Base-by-base conservation (phyloP, 495 filamentous ascomycete genomes). In the Penicillium samsonianum region DNA sequence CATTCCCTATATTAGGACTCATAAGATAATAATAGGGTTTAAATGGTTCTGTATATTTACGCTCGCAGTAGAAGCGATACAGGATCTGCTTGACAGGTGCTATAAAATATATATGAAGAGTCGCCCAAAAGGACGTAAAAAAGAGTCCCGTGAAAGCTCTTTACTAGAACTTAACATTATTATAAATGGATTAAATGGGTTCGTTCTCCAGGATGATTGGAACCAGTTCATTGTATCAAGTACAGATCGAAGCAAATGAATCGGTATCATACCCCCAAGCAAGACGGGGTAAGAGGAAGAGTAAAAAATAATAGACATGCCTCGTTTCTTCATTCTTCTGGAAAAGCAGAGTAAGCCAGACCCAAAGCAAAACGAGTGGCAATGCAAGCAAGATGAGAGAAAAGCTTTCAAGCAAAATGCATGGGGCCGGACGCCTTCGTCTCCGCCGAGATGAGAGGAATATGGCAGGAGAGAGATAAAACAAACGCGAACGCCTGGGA, bases 221-320 rank as follows among this genome's bases (percentile, higher is more conserved):
- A 59, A 62, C 47, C 30, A 55, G 55, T 64, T 28, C 65, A 68
- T 61, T 65, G 53, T 65, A 64, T 68, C 33, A 64, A 59, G 50
- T 67, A 67, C 66, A 61, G 19, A 55, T 67, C 26, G 53, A 60
- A 69, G 64, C 64, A 64, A 66, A 59, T 57, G 54, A 53, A 63
- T 62, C 55, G 45, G 37, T 51, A 61, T 65, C 50, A 63, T 49
- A 58, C 38, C 61, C 58, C 50, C 59, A 44, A 66, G 53, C 48
- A 62, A 62, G 30, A 46, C 22, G 9, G 31, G 44, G 40, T 25
- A 60, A 53, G 31, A 25, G 23, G 22, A 43, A 33, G 31, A 41
- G 37, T 51, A 42, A 43, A 53, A 54, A 37, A 59, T 54, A 19
- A 52, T 26, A 46, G 44, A 58, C 20, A 28, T 30, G 46, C 38